phyloP scores from a whole-genome alignment of 108 stramenopile genomes.

The Pseudonitzschia multiseries region DNA sequence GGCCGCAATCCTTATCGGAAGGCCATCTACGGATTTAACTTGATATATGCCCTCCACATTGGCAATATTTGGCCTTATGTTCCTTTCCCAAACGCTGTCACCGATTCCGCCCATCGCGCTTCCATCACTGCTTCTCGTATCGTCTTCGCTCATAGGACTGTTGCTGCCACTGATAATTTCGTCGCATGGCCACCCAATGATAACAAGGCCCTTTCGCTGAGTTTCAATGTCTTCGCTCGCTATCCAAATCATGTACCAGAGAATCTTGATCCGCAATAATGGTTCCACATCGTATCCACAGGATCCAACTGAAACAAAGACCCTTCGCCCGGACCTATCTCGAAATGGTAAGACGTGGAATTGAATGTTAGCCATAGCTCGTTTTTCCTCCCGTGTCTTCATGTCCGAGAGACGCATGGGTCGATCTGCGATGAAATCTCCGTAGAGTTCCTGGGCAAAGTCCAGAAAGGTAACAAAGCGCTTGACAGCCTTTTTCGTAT shows the following conservation, averaged over 20 bases:
- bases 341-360: slow-evolving; percentile 7
- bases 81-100: neutral
- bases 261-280: neutral
- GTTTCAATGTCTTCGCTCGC: slow-evolving; percentile 1
- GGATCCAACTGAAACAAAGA: neutral
- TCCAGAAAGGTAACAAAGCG: slow-evolving; percentile 21
- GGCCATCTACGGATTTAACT: neutral
- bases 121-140: neutral
- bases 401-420: neutral
- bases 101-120: neutral
- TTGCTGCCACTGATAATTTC: neutral
- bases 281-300: slow-evolving; percentile 7
- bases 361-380: neutral
- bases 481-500: slow-evolving; percentile 8
- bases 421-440: slow-evolving; percentile 6
- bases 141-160: neutral
- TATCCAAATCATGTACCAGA: neutral
- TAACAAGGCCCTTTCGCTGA: slow-evolving; percentile 1
- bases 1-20: neutral
- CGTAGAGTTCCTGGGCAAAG: slow-evolving; percentile 25
- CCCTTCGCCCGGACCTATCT: slow-evolving; percentile 3
- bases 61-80: neutral
- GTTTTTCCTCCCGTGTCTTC: neutral
- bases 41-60: neutral
- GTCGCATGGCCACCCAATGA: neutral